phyloP scores from a whole-genome alignment of 805 yeast genomes.

The Teunomyces gatunensis region DNA sequence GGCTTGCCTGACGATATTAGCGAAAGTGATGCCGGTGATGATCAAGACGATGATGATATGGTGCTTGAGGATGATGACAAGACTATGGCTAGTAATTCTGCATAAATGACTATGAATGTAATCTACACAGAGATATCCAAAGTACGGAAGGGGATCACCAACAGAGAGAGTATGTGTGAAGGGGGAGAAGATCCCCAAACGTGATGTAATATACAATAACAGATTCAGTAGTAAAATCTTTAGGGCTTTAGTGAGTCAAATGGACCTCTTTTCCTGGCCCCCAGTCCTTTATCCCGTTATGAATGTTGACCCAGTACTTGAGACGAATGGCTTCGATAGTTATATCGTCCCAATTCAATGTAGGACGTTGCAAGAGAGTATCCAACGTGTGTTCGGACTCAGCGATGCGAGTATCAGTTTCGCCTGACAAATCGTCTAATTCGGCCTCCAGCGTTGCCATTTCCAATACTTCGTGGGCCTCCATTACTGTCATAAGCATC shows the following conservation, averaged over 20 bases:
- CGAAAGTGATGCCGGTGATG: slow-evolving; percentile 26
- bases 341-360: slow-evolving; percentile 52
- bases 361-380: slow-evolving; percentile 39
- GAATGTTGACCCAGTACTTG: slow-evolving; percentile 82
- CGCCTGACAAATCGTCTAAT: slow-evolving; percentile 47
- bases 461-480: slow-evolving; percentile 80
- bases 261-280: slow-evolving; percentile 65
- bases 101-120: slow-evolving; percentile 1
- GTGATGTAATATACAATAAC: no score
- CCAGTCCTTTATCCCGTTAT: slow-evolving; percentile 74
- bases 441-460: slow-evolving; percentile 60
- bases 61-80: slow-evolving; percentile 34
- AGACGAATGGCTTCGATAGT: slow-evolving; percentile 66
- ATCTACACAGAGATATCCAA: not conserved
- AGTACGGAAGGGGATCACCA: no score
- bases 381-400: slow-evolving; percentile 45
- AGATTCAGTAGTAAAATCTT: no score
- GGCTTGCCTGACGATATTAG: slow-evolving; percentile 40
- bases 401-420: slow-evolving; percentile 57
- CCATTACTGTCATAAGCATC: slow-evolving; percentile 73
- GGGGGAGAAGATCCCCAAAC: no score
- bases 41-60: slow-evolving; percentile 20
- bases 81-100: slow-evolving; percentile 41
- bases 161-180: no score
- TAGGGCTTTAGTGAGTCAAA: slow-evolving; percentile 49